Evolutionary conservation across 129 eudicot genomes (phyloP).

Genomic region (Escallonia rubra): DNA sequence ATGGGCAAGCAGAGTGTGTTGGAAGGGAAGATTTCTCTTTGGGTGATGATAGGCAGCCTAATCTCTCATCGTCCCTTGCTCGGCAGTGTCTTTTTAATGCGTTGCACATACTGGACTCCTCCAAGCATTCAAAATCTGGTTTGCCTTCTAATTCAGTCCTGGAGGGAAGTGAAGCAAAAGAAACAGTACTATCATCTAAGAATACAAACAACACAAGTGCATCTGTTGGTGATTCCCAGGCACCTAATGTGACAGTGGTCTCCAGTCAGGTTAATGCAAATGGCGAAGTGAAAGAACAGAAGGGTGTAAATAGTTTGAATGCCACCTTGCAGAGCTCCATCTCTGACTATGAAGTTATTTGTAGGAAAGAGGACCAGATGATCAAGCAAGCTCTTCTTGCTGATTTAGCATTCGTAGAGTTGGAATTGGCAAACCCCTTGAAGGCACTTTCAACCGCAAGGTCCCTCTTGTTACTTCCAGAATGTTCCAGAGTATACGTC

Average conservation of each 20-base stretch:
- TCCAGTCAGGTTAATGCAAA: slow-evolving; percentile 53
- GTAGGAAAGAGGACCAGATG: slow-evolving; percentile 55
- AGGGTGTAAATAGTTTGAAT: slow-evolving; percentile 43
- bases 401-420: slow-evolving; percentile 74
- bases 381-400: slow-evolving; percentile 68
- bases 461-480: slow-evolving; percentile 60
- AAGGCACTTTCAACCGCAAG: slow-evolving; percentile 63
- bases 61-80: slow-evolving; percentile 65
- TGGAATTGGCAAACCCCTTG: slow-evolving; percentile 65
- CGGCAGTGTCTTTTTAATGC: slow-evolving; percentile 73
- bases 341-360: slow-evolving; percentile 46
- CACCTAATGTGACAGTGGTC: slow-evolving; percentile 27
- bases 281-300: slow-evolving; percentile 74
- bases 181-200: slow-evolving; percentile 7
- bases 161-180: slow-evolving; percentile 34
- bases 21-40: slow-evolving; percentile 18
- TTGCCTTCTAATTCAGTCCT: slow-evolving; percentile 6
- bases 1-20: slow-evolving; percentile 25
- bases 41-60: slow-evolving; percentile 23
- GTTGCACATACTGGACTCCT: slow-evolving; percentile 42
- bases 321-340: slow-evolving; percentile 39
- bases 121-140: slow-evolving; percentile 27
- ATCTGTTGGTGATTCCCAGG: slow-evolving; percentile 21
- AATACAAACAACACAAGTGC: slow-evolving; percentile 16
- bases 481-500: slow-evolving; percentile 52